A percentile compares a stretch with the other conserved stretches of the same genome.
phyloP scores from a whole-genome alignment of 495 filamentous ascomycete species.

The Aspergillus steynii region DNA sequence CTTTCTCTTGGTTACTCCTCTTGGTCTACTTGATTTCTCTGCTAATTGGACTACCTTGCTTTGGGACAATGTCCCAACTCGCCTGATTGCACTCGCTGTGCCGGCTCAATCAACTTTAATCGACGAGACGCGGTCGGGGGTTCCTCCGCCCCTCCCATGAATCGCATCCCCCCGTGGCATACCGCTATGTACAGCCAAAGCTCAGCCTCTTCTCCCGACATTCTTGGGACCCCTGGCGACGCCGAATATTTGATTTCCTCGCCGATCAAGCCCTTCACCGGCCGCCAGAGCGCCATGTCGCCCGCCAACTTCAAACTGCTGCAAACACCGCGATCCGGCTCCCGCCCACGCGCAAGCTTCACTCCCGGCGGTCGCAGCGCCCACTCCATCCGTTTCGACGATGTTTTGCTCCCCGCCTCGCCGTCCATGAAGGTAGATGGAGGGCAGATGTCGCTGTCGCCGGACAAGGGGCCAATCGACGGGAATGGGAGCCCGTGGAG shows the following conservation, averaged over 20 bases:
- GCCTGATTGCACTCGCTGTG: not conserved
- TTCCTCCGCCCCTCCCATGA: conserved; percentile 9
- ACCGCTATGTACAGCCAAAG: conserved; percentile 35
- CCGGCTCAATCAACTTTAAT: not conserved
- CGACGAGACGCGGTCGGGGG: conserved; percentile 12
- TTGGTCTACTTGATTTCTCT: not conserved
- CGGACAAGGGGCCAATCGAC: conserved; percentile 36
- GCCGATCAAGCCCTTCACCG: conserved; percentile 40
- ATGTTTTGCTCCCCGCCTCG: conserved; percentile 46
- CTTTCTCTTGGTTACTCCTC: conserved; percentile 5
- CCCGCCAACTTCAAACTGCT: conserved; percentile 34
- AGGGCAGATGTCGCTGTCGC: conserved; percentile 35
- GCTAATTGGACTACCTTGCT: too few species aligned
- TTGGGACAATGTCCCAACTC: not conserved
- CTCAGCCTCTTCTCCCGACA: conserved; percentile 47
- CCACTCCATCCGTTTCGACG: conserved; percentile 47
- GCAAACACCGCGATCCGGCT: conserved; percentile 30
- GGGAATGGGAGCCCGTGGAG: conserved; percentile 55
- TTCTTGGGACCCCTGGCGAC: conserved; percentile 48
- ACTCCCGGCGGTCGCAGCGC: conserved; percentile 41
- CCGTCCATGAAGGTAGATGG: conserved; percentile 39
- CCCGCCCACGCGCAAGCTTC: conserved; percentile 36
- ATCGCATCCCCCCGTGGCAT: conserved; percentile 17
- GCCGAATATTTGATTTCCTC: conserved; percentile 48
- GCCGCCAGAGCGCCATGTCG: conserved; percentile 47